phyloP scores from a whole-genome alignment of 1,284 basidiomycete genomes.

The Dichomitus squalens region DNA sequence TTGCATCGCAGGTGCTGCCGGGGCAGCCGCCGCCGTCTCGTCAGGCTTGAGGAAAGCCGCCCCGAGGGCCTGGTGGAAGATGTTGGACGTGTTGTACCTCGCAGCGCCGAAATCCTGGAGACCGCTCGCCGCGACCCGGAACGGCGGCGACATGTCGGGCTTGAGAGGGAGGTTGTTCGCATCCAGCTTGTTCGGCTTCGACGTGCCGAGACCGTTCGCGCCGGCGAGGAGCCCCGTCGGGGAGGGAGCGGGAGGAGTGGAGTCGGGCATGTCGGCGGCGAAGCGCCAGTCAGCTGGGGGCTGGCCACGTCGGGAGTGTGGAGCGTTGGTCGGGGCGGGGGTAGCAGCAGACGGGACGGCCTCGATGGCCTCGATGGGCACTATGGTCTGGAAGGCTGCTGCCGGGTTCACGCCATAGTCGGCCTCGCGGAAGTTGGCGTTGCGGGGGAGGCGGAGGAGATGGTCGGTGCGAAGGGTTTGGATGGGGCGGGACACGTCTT shows the following conservation, averaged over 20 bases:
- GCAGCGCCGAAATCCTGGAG: conserved; percentile 5
- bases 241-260: not conserved
- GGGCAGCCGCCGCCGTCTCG: not conserved
- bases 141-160: conserved; percentile 4
- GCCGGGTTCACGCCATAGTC: conserved; percentile 24
- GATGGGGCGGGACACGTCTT: not conserved
- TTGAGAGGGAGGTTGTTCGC: conserved; percentile 5
- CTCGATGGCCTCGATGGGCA: conserved; percentile 6
- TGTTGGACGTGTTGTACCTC: conserved; percentile 9
- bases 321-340: not conserved
- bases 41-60: not conserved
- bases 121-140: not conserved
- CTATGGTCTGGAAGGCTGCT: conserved; percentile 7
- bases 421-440: conserved; percentile 19
- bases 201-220: not conserved
- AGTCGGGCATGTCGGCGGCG: not conserved
- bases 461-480: not conserved
- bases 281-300: not conserved
- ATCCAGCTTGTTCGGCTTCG: not conserved
- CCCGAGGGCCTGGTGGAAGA: conserved; percentile 15
- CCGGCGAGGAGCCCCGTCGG: not conserved
- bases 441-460: conserved; percentile 4
- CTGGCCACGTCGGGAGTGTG: not conserved
- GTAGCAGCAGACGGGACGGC: conserved; percentile 10
- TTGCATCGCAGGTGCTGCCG: not conserved